Percentiles rank a stretch among this genome's conserved stretches.
Evolutionary conservation across 805 yeast genomes (phyloP).

Genomic region (Pichia sporocuriosa): DNA sequence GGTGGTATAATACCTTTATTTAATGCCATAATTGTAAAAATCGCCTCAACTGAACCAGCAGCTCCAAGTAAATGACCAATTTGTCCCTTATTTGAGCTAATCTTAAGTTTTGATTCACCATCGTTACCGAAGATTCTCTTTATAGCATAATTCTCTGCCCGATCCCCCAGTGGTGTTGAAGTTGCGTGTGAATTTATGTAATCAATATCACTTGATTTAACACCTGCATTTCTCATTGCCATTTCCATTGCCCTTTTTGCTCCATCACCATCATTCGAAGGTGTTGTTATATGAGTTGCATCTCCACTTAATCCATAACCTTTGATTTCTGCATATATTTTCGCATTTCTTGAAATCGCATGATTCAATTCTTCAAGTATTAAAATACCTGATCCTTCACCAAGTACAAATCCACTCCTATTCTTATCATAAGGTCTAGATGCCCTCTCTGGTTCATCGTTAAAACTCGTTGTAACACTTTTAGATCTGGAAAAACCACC

Average conservation of each 20-base stretch:
- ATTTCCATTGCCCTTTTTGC: slow-evolving; percentile 75
- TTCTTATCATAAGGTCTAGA: slow-evolving; percentile 81
- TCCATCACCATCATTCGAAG: slow-evolving; percentile 75
- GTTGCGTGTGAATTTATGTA: slow-evolving; percentile 97
- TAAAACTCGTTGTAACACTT: slow-evolving; percentile 59
- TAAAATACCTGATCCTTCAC: slow-evolving; percentile 88
- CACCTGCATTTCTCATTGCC: slow-evolving; percentile 53
- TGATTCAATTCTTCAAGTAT: slow-evolving; percentile 72
- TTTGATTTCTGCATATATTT: slow-evolving; percentile 69
- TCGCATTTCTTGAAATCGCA: slow-evolving; percentile 58
- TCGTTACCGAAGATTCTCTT: slow-evolving; percentile 39
- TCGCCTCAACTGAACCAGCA: slow-evolving; percentile 90
- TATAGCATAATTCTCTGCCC: slow-evolving; percentile 79
- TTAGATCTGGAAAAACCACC: slow-evolving; percentile 91
- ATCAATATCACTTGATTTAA: slow-evolving; percentile 46
- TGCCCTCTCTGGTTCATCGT: slow-evolving; percentile 55
- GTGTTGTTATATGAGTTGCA: slow-evolving; percentile 90
- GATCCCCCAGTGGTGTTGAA: slow-evolving; percentile 82
- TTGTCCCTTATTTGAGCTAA: slow-evolving; percentile 85
- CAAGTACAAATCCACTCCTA: slow-evolving; percentile 82
- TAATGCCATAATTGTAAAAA: slow-evolving; percentile 68
- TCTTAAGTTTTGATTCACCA: slow-evolving; percentile 35
- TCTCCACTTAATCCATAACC: slow-evolving; percentile 94
- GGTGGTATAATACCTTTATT: slow-evolving; percentile 61
- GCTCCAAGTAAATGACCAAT: slow-evolving; percentile 95